Evolutionary conservation across 371 early-diverging fungal genomes (phyloP), one percentile per base, ranked within the genome.

Genomic region (Fennellomyces sp.): DNA sequence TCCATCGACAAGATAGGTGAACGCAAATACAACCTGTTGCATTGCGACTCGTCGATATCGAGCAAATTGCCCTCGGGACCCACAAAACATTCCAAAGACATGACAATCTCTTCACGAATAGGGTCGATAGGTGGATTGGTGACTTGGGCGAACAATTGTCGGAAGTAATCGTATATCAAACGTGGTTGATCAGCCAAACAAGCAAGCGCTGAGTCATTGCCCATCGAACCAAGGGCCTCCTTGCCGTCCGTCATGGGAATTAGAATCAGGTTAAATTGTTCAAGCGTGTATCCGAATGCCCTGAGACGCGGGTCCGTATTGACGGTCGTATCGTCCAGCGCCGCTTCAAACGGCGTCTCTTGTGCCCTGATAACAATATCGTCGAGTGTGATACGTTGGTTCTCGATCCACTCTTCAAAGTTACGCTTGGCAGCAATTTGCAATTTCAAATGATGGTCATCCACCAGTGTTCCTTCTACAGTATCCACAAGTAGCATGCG

Each of bases 121-220:
- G 98, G 97, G 80, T 98, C 98, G 58, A 98, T 97, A 15, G 98
- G 97, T 59, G 94, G 94, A 64, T 97, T 96, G 52, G 96, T 96
- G 48, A 97, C 98, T 75, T 98, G 98, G 26, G 98, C 98, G 63
- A 97, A 96, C 19, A 97, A 80, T 78, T 98, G 92, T 31, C 96
- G 88, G 80, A 98, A 96, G 82, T 97, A 98, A 63, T 98, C 97
- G 75, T 91, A 98, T 53, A 93, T 81, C 48, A 93, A 83, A 52
- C 95, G 91, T 21, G 97, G 96, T 64, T 93, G 84, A 25, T 82
- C 81, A 21, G 95, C 88, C 39, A 98, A 74, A 80, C 97, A 98
- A 6, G 98, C 97, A 26, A 98, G 85, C 17, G 96, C 92, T 5
- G 91, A 84, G 72, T 98, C 98, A 72, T 93, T 94, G 68, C 98